phyloP scores from a whole-genome alignment of 148 eudicot species.

The Pharnaceum exiguum region DNA sequence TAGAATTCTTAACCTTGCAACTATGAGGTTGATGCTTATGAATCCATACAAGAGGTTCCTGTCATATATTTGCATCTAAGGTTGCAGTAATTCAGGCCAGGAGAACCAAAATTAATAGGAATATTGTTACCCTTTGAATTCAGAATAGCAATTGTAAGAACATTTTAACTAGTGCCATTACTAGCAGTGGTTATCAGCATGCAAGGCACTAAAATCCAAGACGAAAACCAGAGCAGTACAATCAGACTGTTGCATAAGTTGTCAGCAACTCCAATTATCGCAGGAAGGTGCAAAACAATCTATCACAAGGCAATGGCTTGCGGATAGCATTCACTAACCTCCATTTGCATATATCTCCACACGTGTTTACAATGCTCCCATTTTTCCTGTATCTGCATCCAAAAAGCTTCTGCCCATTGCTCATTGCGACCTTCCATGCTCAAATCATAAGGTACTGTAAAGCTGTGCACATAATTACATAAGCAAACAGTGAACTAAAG shows the following conservation, averaged over 20 bases:
- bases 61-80: too few relatives aligned
- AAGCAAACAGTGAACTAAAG: too few relatives aligned
- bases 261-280: neutral
- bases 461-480: conserved; percentile 40
- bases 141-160: too few relatives aligned
- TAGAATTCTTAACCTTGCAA: too few relatives aligned
- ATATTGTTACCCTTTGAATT: too few relatives aligned
- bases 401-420: conserved; percentile 74
- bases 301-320: conserved; percentile 68
- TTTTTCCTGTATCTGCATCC: conserved; percentile 40
- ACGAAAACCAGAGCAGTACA: neutral
- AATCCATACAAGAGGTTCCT: too few relatives aligned
- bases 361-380: conserved; percentile 60
- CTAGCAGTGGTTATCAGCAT: too few relatives aligned
- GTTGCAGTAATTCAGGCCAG: too few relatives aligned
- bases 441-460: conserved; percentile 85
- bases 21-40: too few relatives aligned
- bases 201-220: too few relatives aligned
- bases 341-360: conserved; percentile 74
- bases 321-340: conserved; percentile 66
- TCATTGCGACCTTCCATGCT: conserved; percentile 67
- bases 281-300: neutral
- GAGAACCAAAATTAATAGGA: too few relatives aligned
- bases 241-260: neutral
- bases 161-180: too few relatives aligned